Evolutionary conservation across 2,329 filamentous ascomycete species (phyloP), one percentile per base, ranked within the genome.

Genomic region (Aschersonia sp.): DNA sequence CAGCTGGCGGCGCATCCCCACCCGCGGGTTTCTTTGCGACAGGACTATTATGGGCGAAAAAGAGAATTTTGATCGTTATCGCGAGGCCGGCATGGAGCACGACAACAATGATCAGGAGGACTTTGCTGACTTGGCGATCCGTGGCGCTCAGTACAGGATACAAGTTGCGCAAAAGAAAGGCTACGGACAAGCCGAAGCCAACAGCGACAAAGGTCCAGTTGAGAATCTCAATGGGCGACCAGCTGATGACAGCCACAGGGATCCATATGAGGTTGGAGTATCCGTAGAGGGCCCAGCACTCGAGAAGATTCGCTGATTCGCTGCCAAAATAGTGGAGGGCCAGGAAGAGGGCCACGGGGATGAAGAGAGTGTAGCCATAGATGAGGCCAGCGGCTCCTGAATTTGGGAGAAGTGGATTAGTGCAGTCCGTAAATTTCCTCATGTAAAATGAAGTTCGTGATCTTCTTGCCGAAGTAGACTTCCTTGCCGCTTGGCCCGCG

Each of bases 181-280:
- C 76, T 11, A 87, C 84, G n/a, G 83, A 88, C 58, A 89, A 68
- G 42, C 76, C 86, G 62, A 90, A 90, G 35, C 88, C 88, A 53
- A 96, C 73, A 32, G 78, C 88, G 12, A 96, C 89, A 63, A 98
- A 94, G 14, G 87, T 78, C 77, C 87, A 97, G 70, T 98, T 98
- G 55, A 98, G 77, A 48, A 87, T 79, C 47, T 79, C 81, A 56
- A 96, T 70, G 47, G 85, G 84, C 53, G 85, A 90, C 85, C 89
- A 96, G 62, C 84, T 88, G 55, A 96, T 86, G 52, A 94, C 68
- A 44, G 92, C 89, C 42, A 98, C 89, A 2, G 85, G 87, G 57
- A 98, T 89, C 92, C 92, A 98, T 60, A 98, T 87, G 58, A 98
- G 72, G 68, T 98, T 98, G 49, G 85, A 79, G 71, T 98, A 98